Percentiles rank a stretch among this genome's conserved stretches.
phyloP scores from a whole-genome alignment of 345 rosid species.

The Ceriops tagal region DNA sequence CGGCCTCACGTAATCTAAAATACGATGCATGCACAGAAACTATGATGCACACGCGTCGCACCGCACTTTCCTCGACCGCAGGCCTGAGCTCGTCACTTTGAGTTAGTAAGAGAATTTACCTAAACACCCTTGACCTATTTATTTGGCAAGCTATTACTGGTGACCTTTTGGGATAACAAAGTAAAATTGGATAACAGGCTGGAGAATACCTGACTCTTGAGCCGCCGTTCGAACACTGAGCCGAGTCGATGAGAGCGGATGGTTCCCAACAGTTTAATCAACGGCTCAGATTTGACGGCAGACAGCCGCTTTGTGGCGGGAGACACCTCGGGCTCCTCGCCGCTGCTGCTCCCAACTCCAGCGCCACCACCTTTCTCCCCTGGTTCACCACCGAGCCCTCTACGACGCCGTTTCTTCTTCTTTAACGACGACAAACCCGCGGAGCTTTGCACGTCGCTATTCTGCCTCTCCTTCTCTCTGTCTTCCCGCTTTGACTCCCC shows the following conservation, averaged over 20 bases:
- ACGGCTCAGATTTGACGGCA: slow-evolving; percentile 54
- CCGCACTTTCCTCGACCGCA: too few relatives aligned
- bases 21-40: too few relatives aligned
- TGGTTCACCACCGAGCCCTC: slow-evolving; percentile 7
- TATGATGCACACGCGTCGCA: too few relatives aligned
- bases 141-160: neutral
- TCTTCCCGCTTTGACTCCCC: slow-evolving; percentile 40
- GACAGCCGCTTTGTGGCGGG: slow-evolving; percentile 39
- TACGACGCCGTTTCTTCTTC: slow-evolving; percentile 32
- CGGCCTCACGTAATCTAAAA: too few relatives aligned
- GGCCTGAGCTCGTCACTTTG: too few relatives aligned
- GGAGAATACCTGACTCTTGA: slow-evolving; percentile 48
- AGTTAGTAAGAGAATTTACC: neutral
- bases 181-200: neutral
- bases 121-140: neutral
- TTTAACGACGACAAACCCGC: slow-evolving; percentile 47
- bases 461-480: slow-evolving; percentile 31
- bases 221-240: slow-evolving; percentile 57
- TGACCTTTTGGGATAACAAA: neutral
- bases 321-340: slow-evolving; percentile 43
- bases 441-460: slow-evolving; percentile 66
- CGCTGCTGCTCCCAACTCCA: slow-evolving; percentile 27
- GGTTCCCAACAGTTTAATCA: slow-evolving; percentile 42
- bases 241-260: slow-evolving; percentile 48
- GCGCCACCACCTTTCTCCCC: neutral